phyloP scores from a whole-genome alignment of 768 basidiomycete species.

The Pisolithus tinctorius region DNA sequence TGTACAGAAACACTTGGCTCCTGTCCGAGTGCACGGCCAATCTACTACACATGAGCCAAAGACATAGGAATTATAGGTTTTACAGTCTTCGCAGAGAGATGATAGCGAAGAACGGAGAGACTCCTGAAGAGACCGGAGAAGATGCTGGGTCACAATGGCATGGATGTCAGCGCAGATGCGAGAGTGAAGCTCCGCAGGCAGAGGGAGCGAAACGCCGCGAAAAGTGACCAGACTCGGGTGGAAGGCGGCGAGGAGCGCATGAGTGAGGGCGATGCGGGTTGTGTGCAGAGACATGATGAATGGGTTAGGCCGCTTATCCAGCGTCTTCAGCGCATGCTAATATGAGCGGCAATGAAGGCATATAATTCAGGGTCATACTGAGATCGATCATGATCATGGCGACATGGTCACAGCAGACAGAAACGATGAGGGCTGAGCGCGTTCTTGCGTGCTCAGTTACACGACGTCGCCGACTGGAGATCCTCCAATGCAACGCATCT shows the following conservation, averaged over 20 bases:
- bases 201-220: constrained; percentile 15
- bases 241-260: constrained; percentile 44
- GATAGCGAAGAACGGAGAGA: constrained; percentile 29
- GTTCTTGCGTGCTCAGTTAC: background rate
- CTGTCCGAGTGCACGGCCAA: constrained; percentile 44
- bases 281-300: constrained; percentile 24
- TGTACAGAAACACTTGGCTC: constrained; percentile 41
- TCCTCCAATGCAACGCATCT: background rate
- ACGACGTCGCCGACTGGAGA: background rate
- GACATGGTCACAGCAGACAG: too few species aligned
- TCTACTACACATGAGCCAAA: constrained; percentile 46
- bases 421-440: too few species aligned
- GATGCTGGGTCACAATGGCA: constrained; percentile 33
- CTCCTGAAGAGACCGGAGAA: constrained; percentile 35
- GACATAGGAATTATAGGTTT: constrained; percentile 46
- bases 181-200: constrained; percentile 50
- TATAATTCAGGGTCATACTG: too few species aligned
- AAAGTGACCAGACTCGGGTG: constrained; percentile 38
- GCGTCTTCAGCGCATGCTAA: background rate
- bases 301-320: background rate
- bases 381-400: too few species aligned
- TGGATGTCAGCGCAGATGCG: constrained; percentile 44
- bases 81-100: constrained; percentile 42
- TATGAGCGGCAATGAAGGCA: too few species aligned
- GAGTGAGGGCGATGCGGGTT: constrained; percentile 41